Conservation (phyloP, 352 stramenopile genomes). For the Halophytophthora batemanensis region DNA sequence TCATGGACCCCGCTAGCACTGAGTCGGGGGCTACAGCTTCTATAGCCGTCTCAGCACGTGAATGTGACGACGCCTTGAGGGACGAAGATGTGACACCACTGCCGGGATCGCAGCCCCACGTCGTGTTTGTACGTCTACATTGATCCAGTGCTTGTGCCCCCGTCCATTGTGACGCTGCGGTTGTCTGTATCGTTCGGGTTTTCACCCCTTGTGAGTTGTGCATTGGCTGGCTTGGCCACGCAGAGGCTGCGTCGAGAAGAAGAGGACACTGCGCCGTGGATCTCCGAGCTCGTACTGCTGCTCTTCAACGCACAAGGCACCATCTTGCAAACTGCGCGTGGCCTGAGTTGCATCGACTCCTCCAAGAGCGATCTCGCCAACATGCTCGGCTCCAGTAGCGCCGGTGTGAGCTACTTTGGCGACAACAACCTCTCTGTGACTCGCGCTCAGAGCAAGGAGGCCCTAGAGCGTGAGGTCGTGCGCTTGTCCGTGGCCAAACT, state of each 20-base stretch:
- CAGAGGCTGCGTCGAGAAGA: conserved; percentile 34
- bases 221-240: neutral
- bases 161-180: neutral
- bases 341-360: conserved; percentile 7
- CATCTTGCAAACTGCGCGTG: conserved; percentile 41
- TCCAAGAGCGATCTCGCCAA: neutral
- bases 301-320: conserved; percentile 61
- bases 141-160: neutral
- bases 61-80: conserved; percentile 20
- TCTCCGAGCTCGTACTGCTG: conserved; percentile 46
- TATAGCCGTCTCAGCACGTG: conserved; percentile 10
- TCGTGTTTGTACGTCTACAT: conserved; percentile 33
- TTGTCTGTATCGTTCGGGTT: neutral
- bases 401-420: conserved; percentile 23
- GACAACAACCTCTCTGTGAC: conserved; percentile 30
- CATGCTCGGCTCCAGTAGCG: neutral
- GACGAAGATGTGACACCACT: conserved; percentile 34
- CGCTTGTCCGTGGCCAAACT: conserved; percentile 36
- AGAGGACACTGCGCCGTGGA: conserved; percentile 33
- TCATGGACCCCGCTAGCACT: neutral
- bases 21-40: conserved; percentile 15
- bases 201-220: too few relatives aligned
- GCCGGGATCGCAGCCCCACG: conserved; percentile 25
- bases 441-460: conserved; percentile 38
- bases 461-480: conserved; percentile 36